Conservation (phyloP, 331 rosid genomes). For the Saraca asoca region DNA sequence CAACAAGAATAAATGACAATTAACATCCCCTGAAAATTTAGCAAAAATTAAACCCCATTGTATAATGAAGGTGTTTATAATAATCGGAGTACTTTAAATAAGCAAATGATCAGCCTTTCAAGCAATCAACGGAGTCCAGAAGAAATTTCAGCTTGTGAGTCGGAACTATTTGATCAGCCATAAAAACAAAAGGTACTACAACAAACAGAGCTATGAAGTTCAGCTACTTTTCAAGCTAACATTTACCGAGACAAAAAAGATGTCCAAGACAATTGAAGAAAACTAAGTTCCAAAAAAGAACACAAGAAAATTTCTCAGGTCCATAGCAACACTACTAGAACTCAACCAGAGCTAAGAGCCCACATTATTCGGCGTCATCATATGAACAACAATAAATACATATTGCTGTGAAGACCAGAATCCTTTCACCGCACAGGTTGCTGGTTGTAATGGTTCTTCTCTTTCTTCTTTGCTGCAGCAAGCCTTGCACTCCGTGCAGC, state of each 20-base stretch:
- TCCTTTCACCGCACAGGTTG: constrained; percentile 75
- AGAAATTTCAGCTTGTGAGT: constrained; percentile 30
- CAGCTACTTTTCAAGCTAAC: constrained; percentile 40
- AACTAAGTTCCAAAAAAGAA: constrained; percentile 39
- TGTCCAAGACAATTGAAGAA: constrained; percentile 50
- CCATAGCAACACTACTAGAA: constrained; percentile 46
- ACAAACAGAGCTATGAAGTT: constrained; percentile 30
- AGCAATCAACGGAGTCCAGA: constrained; percentile 6
- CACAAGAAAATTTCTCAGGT: constrained; percentile 46
- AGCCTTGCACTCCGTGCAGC: constrained; percentile 81
- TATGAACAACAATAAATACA: constrained; percentile 64
- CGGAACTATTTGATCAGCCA: constrained; percentile 31
- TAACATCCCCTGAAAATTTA: no score
- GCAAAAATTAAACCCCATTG: no score
- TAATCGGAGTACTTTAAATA: no score
- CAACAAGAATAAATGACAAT: no score
- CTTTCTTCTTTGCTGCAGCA: constrained; percentile 89
- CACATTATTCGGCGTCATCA: constrained; percentile 58
- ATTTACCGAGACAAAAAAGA: constrained; percentile 40
- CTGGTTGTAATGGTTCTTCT: constrained; percentile 92
- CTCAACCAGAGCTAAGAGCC: constrained; percentile 48
- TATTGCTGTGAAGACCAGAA: constrained; percentile 46
- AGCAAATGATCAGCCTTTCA: not conserved
- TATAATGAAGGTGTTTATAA: no score
- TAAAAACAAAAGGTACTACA: constrained; percentile 29